Base-by-base conservation (phyloP, 2,329 filamentous ascomycete genomes). In the Colletotrichum orbiculare region DNA sequence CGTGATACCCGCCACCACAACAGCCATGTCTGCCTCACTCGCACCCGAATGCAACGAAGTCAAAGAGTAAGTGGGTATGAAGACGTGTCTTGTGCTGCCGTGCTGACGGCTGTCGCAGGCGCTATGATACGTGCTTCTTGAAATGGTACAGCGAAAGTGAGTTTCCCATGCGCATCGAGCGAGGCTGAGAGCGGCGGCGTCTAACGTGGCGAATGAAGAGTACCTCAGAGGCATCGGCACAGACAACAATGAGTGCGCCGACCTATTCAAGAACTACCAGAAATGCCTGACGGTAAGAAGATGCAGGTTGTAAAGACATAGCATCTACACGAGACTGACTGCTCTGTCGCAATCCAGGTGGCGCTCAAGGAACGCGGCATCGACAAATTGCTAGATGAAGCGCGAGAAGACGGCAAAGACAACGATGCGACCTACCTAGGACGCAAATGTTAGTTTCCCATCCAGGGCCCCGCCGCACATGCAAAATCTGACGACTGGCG, bases 61-160 rank as follows among this genome's bases (percentile, higher is more conserved):
- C 70, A 98, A 98, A 81, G 95, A 97, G 95, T 97, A 81, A 73
- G 89, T 76, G 6, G 15, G 33, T 2, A 35, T 3, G 6, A 4
- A n/a, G 17, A 12, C 13, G 25, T 10, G 43, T 17, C 38, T 11
- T 15, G 10, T 15, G 35, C 33, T 50, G 39, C 38, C 17, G 25
- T 54, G 7, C 5, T 6, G 10, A 41, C 58, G 47, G 54, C 45
- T 6, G 46, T 46, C 12, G 3, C 67, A 97, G 94, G 77, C 92
- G 90, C 72, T 99, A 99, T 76, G 96, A 99, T 78, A 94, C 91
- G 56, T 99, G 96, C 81, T 99, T 99, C 77, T 82, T 99, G 69
- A 98, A 97, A 81, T 99, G 96, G 96, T 99, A 99, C 78, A 97
- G 94, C 75, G 96, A 99, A 80, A 98, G 96, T 97, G 84, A 64